These are phyloP conservation scores for Zymoseptoria pseudotritici DNA, from an alignment of 2,329 filamentous ascomycete genomes.

Conservation along the genomic window DNA sequence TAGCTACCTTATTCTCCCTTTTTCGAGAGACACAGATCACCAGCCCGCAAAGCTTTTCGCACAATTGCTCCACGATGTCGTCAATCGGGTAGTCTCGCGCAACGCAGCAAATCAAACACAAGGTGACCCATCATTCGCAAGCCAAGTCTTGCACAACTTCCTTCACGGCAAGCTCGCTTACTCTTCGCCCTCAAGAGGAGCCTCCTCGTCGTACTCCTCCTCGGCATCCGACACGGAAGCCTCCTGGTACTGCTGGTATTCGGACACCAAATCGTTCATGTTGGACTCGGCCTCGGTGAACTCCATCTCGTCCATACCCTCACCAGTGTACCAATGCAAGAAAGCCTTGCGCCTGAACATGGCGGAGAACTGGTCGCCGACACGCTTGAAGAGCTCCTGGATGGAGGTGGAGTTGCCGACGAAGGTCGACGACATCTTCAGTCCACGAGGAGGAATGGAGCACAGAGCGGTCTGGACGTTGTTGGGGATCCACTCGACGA, in stretches of 20 bases:
- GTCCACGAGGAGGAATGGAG: slow-evolving; percentile 93
- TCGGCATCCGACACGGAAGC: slow-evolving; percentile 94
- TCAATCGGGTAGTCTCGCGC: neutral
- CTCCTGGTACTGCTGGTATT: slow-evolving; percentile 99
- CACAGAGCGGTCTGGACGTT: slow-evolving; percentile 99
- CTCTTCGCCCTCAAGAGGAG: slow-evolving; percentile 64
- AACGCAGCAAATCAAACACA: neutral
- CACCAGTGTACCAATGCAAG: slow-evolving; percentile 99
- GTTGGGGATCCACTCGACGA: slow-evolving; percentile 99
- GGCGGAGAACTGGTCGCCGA: slow-evolving; percentile 98
- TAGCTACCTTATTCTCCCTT: neutral
- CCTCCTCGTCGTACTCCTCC: slow-evolving; percentile 89
- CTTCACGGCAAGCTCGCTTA: slow-evolving; percentile 34
- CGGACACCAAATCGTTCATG: slow-evolving; percentile 99
- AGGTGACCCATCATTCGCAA: neutral
- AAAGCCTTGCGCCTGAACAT: slow-evolving; percentile 99
- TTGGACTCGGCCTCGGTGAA: slow-evolving; percentile 99
- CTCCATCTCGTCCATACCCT: slow-evolving; percentile 99
- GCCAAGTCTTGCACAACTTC: neutral
- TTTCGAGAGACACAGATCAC: neutral
- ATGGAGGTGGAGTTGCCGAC: slow-evolving; percentile 99
- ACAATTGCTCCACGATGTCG: neutral
- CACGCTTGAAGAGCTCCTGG: slow-evolving; percentile 99
- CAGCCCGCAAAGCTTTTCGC: neutral
- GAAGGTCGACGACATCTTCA: slow-evolving; percentile 99